A percentile compares a stretch with the other conserved stretches of the same genome.
phyloP scores from a whole-genome alignment of 306 rosid species.

The Lotus japonicus region DNA sequence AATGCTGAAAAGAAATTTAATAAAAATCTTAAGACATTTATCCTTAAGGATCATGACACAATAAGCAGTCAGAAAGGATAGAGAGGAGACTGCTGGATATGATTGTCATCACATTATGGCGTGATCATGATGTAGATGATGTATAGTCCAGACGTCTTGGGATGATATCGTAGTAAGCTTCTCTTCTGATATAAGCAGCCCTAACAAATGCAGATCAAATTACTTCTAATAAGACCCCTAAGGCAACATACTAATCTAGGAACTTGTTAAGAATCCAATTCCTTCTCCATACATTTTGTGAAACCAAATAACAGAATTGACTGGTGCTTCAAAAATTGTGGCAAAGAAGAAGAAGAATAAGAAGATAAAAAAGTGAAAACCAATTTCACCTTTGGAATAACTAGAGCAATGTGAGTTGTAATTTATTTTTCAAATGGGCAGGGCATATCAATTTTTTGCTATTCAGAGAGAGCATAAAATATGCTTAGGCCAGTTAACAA shows the following conservation, averaged over 20 bases:
- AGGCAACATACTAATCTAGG: background rate
- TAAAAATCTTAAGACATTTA: background rate
- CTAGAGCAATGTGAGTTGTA: background rate
- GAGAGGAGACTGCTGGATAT: background rate
- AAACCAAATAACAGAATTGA: background rate
- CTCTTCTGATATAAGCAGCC: background rate
- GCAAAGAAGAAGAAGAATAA: background rate
- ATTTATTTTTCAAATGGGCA: background rate
- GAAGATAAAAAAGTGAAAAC: background rate
- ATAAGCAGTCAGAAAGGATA: background rate
- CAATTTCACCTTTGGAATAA: background rate
- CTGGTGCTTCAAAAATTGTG: background rate
- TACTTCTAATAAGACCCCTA: background rate
- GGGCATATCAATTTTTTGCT: background rate
- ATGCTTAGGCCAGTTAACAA: background rate
- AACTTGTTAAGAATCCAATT: background rate
- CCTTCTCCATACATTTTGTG: background rate
- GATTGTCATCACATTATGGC: background rate
- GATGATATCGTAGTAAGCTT: background rate
- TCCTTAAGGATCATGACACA: background rate
- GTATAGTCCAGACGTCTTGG: background rate
- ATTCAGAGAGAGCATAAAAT: background rate
- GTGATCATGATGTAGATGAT: background rate
- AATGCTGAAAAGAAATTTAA: background rate
- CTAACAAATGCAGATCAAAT: constrained; percentile 5